Evolutionary conservation across 306 rosid species (phyloP).

Genomic region (Ochetophila trinervis): DNA sequence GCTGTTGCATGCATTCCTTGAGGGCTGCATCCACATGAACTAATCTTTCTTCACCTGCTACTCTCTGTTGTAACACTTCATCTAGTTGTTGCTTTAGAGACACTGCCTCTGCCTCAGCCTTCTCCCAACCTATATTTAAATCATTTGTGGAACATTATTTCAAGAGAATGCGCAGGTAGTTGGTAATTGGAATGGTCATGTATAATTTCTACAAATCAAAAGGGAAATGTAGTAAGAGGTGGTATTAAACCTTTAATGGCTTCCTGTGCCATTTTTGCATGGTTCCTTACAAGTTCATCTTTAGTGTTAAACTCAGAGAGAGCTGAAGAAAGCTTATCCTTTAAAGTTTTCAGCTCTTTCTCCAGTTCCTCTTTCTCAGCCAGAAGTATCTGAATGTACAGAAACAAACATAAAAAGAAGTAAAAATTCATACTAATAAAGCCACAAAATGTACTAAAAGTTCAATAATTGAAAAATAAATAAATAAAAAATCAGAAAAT

Average conservation of each 20-base stretch:
- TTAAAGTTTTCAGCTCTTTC: conserved; percentile 53
- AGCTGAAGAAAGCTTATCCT: conserved; percentile 53
- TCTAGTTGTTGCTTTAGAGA: conserved; percentile 52
- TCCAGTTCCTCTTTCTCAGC: conserved; percentile 73
- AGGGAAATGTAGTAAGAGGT: not conserved
- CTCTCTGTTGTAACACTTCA: conserved; percentile 53
- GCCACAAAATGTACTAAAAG: not conserved
- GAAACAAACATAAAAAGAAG: conserved; percentile 15
- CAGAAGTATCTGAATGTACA: conserved; percentile 48
- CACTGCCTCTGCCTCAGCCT: conserved; percentile 52
- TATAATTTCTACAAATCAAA: not conserved
- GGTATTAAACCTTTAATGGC: conserved; percentile 51
- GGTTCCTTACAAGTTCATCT: conserved; percentile 74
- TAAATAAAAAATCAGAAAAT: not conserved
- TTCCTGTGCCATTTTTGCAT: conserved; percentile 66
- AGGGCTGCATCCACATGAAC: conserved; percentile 72
- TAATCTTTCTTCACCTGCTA: conserved; percentile 60
- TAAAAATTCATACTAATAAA: not conserved
- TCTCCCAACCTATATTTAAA: conserved; percentile 65
- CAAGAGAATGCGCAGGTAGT: not conserved
- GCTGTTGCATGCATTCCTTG: conserved; percentile 90
- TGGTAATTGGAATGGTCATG: conserved; percentile 1
- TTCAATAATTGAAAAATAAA: not conserved
- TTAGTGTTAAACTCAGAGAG: conserved; percentile 61
- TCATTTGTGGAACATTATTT: conserved; percentile 14